These are phyloP conservation scores for Sporothrix brasiliensis DNA, from an alignment of 2,329 filamentous ascomycete genomes.

Conservation along the genomic window DNA sequence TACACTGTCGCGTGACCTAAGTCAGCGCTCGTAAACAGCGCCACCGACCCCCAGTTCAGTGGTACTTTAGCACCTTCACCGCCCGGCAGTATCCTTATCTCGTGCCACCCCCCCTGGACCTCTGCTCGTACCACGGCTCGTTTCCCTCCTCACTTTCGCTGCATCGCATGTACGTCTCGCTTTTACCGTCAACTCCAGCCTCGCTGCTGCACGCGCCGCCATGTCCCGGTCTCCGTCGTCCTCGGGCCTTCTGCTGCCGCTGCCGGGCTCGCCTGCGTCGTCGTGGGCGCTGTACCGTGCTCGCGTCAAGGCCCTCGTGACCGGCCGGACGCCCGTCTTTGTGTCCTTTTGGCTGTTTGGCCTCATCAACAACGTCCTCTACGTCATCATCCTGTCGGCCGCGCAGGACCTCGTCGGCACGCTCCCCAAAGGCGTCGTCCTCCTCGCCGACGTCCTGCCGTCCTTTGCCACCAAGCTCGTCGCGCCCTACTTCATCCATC, in stretches of 20 bases:
- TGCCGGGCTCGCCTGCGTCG: slow-evolving; percentile 62
- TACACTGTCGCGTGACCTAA: background rate
- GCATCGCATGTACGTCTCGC: background rate
- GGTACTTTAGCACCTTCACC: slow-evolving; percentile 15
- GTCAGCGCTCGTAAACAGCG: slow-evolving; percentile 14
- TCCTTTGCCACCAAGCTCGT: slow-evolving; percentile 86
- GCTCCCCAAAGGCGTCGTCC: slow-evolving; percentile 87
- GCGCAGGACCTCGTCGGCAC: slow-evolving; percentile 90
- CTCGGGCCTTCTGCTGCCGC: slow-evolving; percentile 53
- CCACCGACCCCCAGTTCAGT: background rate
- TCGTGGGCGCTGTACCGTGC: slow-evolving; percentile 75
- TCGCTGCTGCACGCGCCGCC: background rate
- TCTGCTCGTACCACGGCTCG: background rate
- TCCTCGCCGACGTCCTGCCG: slow-evolving; percentile 89
- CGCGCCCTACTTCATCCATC: slow-evolving; percentile 91
- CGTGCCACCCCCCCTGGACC: background rate
- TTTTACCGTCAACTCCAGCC: background rate
- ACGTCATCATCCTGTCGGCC: slow-evolving; percentile 93
- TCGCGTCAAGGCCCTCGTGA: slow-evolving; percentile 64
- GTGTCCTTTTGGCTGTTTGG: slow-evolving; percentile 92
- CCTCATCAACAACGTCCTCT: slow-evolving; percentile 95
- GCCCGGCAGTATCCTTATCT: slow-evolving; percentile 35
- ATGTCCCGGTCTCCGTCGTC: slow-evolving; percentile 48
- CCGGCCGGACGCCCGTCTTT: slow-evolving; percentile 68
- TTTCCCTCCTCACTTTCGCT: background rate